Percentiles rank a stretch among this genome's conserved stretches.
Evolutionary conservation across 106 monocot species (phyloP).

Genomic region (Triglochin maritima): DNA sequence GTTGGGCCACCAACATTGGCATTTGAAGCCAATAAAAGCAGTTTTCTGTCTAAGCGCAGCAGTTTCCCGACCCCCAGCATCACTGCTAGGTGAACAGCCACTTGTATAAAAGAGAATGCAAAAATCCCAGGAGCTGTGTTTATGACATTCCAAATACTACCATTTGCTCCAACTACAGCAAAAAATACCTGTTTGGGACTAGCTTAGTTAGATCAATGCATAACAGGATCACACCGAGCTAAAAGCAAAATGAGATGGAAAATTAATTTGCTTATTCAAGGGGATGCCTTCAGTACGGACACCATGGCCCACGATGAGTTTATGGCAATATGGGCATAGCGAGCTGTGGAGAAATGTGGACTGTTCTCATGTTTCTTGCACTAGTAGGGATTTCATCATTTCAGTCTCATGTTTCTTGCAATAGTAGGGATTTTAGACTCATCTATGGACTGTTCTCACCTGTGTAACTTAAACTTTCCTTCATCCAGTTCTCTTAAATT

Average conservation of each 20-base stretch:
- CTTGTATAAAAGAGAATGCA: conserved; percentile 53
- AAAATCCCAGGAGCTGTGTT: conserved; percentile 68
- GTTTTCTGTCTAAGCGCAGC: conserved; percentile 48
- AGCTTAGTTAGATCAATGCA: background rate
- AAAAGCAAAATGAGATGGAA: background rate
- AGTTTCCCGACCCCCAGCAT: conserved; percentile 56
- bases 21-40: conserved; percentile 73
- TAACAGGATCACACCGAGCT: background rate
- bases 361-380: background rate
- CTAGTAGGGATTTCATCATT: too few species aligned
- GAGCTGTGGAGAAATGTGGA: background rate
- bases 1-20: conserved; percentile 88
- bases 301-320: too few species aligned
- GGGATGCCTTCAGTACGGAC: background rate
- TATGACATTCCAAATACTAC: conserved; percentile 68
- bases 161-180: conserved; percentile 76
- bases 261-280: background rate
- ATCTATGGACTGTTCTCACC: too few species aligned
- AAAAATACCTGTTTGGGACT: conserved; percentile 59
- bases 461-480: too few species aligned
- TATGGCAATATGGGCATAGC: too few species aligned
- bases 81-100: conserved; percentile 43
- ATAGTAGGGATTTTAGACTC: too few species aligned
- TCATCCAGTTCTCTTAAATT: too few species aligned
- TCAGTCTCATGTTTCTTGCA: too few species aligned